A percentile compares a stretch with the other conserved stretches of the same genome.
Evolutionary conservation across 2,329 filamentous ascomycete species (phyloP).

Genomic region (Lasiodiplodia theobromae): DNA sequence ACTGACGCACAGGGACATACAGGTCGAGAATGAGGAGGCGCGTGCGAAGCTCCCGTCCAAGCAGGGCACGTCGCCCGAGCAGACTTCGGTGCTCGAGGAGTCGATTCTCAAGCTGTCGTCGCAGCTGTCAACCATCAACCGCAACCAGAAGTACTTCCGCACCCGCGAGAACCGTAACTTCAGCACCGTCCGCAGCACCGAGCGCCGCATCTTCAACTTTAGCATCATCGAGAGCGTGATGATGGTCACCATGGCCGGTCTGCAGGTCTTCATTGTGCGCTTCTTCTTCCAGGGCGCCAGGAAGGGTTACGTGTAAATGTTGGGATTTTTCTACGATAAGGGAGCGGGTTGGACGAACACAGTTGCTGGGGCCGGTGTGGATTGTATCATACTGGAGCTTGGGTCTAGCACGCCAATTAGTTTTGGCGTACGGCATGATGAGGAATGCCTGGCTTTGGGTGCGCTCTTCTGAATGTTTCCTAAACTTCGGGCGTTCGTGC

Average conservation of each 20-base stretch:
- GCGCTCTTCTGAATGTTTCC: background rate
- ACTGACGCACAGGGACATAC: conserved; percentile 26
- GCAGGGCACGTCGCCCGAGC: conserved; percentile 86
- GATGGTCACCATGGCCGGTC: conserved; percentile 91
- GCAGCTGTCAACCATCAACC: conserved; percentile 89
- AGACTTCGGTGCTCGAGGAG: conserved; percentile 88
- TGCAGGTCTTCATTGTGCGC: conserved; percentile 96
- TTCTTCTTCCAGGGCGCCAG: conserved; percentile 97
- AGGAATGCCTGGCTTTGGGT: background rate
- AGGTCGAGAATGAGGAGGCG: conserved; percentile 91
- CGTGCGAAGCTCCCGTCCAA: conserved; percentile 81
- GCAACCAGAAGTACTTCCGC: conserved; percentile 99
- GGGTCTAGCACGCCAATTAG: background rate
- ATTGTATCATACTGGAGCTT: conserved; percentile 9
- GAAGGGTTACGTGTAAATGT: conserved; percentile 59
- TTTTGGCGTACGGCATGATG: background rate
- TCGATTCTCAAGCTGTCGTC: conserved; percentile 94
- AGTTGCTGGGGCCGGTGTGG: conserved; percentile 4
- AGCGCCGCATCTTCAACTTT: conserved; percentile 96
- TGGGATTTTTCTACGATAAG: conserved; percentile 6
- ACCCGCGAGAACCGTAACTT: conserved; percentile 99
- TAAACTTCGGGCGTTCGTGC: background rate
- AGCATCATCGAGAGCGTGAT: conserved; percentile 90
- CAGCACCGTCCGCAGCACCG: conserved; percentile 95
- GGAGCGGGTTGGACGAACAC: background rate